Percentiles rank a stretch among this genome's conserved stretches.
Evolutionary conservation across 2,329 filamentous ascomycete species (phyloP).

Genomic region (Aureobasidium sp.): DNA sequence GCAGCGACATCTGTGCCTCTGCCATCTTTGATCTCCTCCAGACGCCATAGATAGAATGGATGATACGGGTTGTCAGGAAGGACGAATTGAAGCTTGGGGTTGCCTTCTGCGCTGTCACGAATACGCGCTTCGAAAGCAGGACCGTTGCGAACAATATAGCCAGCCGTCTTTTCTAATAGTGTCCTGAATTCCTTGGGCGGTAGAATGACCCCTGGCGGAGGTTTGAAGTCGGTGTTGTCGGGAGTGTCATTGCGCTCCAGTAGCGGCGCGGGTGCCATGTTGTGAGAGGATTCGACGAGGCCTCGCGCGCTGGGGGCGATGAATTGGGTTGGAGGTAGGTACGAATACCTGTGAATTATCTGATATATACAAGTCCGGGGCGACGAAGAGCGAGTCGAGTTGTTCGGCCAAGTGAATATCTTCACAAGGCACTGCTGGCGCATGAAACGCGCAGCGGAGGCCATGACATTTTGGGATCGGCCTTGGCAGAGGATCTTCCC

Average conservation of each 20-base stretch:
- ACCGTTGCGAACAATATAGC: conserved; percentile 70
- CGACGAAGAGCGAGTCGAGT: background rate
- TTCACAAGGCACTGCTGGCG: background rate
- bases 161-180: conserved; percentile 88
- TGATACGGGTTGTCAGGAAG: conserved; percentile 75
- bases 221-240: conserved; percentile 59
- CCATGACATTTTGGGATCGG: background rate
- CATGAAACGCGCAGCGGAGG: background rate
- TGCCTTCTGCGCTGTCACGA: conserved; percentile 72
- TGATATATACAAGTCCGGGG: background rate
- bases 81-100: conserved; percentile 89
- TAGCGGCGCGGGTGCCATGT: conserved; percentile 27
- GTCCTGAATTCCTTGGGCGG: conserved; percentile 77
- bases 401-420: background rate
- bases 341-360: too few relatives aligned
- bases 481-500: conserved; percentile 3
- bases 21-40: conserved; percentile 77
- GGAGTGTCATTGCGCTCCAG: conserved; percentile 22
- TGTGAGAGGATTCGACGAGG: background rate
- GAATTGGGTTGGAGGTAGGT: background rate
- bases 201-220: conserved; percentile 75
- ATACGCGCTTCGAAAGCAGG: conserved; percentile 72
- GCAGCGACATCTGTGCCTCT: conserved; percentile 72
- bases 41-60: conserved; percentile 83
- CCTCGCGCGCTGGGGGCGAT: background rate